Conservation (phyloP, 352 stramenopile species). For the Phytophthora uliginosa region DNA sequence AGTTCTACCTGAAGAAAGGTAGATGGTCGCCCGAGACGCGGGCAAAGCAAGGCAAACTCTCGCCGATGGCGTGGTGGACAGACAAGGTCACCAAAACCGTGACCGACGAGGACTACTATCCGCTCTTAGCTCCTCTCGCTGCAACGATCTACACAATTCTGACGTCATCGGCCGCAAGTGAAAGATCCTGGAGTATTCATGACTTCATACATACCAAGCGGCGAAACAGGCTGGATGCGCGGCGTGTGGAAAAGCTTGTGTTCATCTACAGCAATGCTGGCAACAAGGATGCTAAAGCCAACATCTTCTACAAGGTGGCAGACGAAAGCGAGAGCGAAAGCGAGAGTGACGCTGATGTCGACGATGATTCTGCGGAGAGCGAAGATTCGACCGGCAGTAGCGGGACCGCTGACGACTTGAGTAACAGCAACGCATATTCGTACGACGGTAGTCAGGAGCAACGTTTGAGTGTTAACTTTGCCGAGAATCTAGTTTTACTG, state of each 20-base stretch:
- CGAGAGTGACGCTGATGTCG: neutral
- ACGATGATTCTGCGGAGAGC: too few species aligned
- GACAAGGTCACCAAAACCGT: neutral
- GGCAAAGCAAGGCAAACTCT: neutral
- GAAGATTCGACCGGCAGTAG: too few species aligned
- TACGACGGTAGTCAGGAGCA: too few species aligned
- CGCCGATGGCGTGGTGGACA: conserved; percentile 6
- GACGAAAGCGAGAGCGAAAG: conserved; percentile 8
- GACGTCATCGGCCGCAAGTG: conserved; percentile 10
- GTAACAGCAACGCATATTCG: too few species aligned
- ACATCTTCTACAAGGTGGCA: conserved; percentile 10
- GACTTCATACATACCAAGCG: conserved; percentile 22
- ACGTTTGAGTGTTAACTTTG: too few species aligned
- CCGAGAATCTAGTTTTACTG: too few species aligned
- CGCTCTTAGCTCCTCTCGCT: conserved; percentile 5
- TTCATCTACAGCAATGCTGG: conserved; percentile 19
- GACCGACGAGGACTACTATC: neutral
- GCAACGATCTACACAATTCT: conserved; percentile 5
- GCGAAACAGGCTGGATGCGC: conserved; percentile 2
- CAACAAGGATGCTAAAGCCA: conserved; percentile 7
- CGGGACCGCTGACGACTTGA: too few species aligned
- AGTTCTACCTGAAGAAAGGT: conserved; percentile 5
- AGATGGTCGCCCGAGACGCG: conserved; percentile 10
- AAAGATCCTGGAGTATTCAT: conserved; percentile 20
- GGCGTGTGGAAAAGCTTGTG: conserved; percentile 1